Evolutionary conservation across 768 basidiomycete genomes (phyloP).

Genomic region (Leccinum subgranulosum): DNA sequence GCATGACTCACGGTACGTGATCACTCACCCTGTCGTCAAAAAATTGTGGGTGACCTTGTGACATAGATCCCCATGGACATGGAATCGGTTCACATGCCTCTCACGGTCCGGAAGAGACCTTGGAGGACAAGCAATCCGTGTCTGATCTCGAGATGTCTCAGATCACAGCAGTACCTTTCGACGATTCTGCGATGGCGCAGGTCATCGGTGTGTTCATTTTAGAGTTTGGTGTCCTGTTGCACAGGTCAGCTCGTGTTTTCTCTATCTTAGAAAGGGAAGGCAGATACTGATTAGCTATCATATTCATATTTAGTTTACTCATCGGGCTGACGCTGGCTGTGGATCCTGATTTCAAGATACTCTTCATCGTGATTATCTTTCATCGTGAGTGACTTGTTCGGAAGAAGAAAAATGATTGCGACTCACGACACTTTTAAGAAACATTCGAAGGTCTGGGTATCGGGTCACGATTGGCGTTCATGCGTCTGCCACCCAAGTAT

Average conservation of each 20-base stretch:
- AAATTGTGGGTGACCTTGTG: background rate
- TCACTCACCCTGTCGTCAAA: background rate
- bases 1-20: conserved; percentile 55
- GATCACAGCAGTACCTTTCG: conserved; percentile 13
- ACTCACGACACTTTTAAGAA: conserved; percentile 45
- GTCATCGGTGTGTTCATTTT: conserved; percentile 86
- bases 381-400: conserved; percentile 65
- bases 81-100: conserved; percentile 55
- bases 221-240: conserved; percentile 90
- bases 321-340: conserved; percentile 94
- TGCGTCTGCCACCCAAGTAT: conserved; percentile 57
- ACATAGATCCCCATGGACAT: conserved; percentile 71
- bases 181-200: conserved; percentile 58
- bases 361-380: conserved; percentile 90
- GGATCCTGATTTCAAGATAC: conserved; percentile 69
- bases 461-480: conserved; percentile 82
- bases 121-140: conserved; percentile 3
- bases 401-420: background rate
- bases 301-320: conserved; percentile 49
- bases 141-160: conserved; percentile 30
- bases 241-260: conserved; percentile 45
- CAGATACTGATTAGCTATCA: background rate
- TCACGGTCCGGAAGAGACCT: conserved; percentile 60
- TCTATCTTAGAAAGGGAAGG: background rate
- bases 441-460: conserved; percentile 93